phyloP scores from a whole-genome alignment of 345 rosid genomes.

The Rhizophora mangle region DNA sequence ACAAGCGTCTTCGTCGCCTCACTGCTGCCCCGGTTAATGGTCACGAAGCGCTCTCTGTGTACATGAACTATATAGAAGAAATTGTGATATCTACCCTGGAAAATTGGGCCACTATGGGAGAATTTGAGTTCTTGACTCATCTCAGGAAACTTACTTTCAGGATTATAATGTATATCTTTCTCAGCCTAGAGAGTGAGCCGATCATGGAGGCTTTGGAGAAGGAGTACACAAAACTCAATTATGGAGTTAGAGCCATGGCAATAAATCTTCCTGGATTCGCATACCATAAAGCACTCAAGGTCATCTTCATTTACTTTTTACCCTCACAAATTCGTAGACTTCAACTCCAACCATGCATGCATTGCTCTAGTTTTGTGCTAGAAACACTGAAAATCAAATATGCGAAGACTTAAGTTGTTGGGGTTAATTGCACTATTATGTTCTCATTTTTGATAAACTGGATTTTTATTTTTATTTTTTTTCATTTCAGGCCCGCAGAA shows the following conservation, averaged over 20 bases:
- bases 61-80: slow-evolving; percentile 63
- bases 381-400: too few relatives aligned
- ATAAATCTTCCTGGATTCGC: slow-evolving; percentile 86
- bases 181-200: slow-evolving; percentile 60
- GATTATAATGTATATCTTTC: slow-evolving; percentile 77
- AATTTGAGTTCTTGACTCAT: slow-evolving; percentile 62
- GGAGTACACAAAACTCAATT: slow-evolving; percentile 69
- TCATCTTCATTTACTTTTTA: slow-evolving; percentile 9
- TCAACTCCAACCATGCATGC: not conserved
- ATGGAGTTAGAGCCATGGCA: slow-evolving; percentile 85
- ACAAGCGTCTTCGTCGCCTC: slow-evolving; percentile 75
- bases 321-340: not conserved
- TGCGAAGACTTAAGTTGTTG: too few relatives aligned
- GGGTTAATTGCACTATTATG: too few relatives aligned
- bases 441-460: too few relatives aligned
- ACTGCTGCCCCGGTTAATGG: slow-evolving; percentile 84
- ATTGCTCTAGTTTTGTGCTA: too few relatives aligned
- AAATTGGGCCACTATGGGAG: slow-evolving; percentile 63
- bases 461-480: not conserved
- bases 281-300: slow-evolving; percentile 79
- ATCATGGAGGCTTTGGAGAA: slow-evolving; percentile 66
- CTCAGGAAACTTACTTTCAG: slow-evolving; percentile 74
- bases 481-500: slow-evolving; percentile 62
- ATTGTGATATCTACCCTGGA: slow-evolving; percentile 46
- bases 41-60: slow-evolving; percentile 61